Evolutionary conservation across 2,329 filamentous ascomycete species (phyloP).

Genomic region (Leptographium lundbergii): DNA sequence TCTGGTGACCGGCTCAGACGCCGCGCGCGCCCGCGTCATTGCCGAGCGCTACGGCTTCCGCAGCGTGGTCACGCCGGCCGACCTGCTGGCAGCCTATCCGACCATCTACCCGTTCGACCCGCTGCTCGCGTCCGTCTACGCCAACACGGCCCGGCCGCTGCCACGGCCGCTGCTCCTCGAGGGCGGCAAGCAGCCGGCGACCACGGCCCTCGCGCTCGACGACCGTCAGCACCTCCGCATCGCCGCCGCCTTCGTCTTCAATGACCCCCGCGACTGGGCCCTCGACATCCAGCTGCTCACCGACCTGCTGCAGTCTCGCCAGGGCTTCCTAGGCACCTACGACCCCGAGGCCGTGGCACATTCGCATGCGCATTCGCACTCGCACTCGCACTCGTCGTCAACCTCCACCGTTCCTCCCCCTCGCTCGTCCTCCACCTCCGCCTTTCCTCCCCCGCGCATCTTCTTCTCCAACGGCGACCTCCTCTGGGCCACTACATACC

Average conservation of each 20-base stretch:
- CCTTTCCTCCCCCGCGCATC: slow-evolving; percentile 34
- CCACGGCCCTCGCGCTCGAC: slow-evolving; percentile 3
- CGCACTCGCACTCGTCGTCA: slow-evolving; percentile 49
- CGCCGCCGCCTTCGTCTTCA: slow-evolving; percentile 86
- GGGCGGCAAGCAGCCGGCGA: slow-evolving; percentile 19
- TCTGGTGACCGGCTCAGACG: slow-evolving; percentile 59
- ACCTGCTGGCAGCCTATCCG: slow-evolving; percentile 64
- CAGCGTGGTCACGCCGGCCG: slow-evolving; percentile 72
- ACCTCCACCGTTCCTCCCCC: too few species aligned
- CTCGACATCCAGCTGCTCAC: slow-evolving; percentile 75
- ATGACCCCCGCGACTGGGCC: slow-evolving; percentile 93
- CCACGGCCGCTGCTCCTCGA: slow-evolving; percentile 33
- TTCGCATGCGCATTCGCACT: slow-evolving; percentile 21
- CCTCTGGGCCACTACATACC: slow-evolving; percentile 77
- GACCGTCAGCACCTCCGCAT: slow-evolving; percentile 29
- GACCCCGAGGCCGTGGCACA: slow-evolving; percentile 42
- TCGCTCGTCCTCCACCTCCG: too few species aligned
- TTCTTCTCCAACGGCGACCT: slow-evolving; percentile 89
- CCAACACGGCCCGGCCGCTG: slow-evolving; percentile 41
- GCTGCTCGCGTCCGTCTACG: slow-evolving; percentile 50
- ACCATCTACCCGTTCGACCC: slow-evolving; percentile 74
- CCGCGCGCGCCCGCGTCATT: slow-evolving; percentile 55
- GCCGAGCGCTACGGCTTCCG: slow-evolving; percentile 70
- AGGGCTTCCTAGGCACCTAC: slow-evolving; percentile 71
- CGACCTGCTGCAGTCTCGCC: slow-evolving; percentile 66